Evolutionary conservation across 2,329 filamentous ascomycete species (phyloP), one percentile per base, ranked within the genome.

Genomic region (Neofusicoccum umdonicola): DNA sequence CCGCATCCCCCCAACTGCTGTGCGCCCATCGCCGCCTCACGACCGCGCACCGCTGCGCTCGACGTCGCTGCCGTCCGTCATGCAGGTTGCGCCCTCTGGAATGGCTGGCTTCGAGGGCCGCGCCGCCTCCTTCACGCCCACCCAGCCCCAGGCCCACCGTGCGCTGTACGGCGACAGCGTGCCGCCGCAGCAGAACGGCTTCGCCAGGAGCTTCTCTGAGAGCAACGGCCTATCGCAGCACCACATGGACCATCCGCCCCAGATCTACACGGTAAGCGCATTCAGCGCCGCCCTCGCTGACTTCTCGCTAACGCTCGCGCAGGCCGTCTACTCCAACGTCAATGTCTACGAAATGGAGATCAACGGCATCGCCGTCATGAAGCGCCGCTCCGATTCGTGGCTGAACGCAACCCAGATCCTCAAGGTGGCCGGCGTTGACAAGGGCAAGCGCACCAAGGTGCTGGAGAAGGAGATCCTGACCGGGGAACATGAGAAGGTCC

Each of bases 291-390:
- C 35, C 13, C 22, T 17, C 54, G 11, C 42, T 60, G 42, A 17
- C 31, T 31, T 47, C 11, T 15, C 56, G 22, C 58, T 62, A 4
- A 54, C 44, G 31, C n/a, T 44, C 37, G 51, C 63, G 69, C 67
- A 87, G 88, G 94, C 94, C 66, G 91, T 96, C 45, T 98, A 98
- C 77, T 98, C 94, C 7, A 93, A 93, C 69, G 92, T 98, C 51
- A 90, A 94, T 67, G 95, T 99, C 15, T 99, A 98, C 81, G 95
- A 99, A 79, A 97, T 98, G 93, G 93, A 97, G 77, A 91, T 98
- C 67, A 96, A 97, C 76, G 87, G 87, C 51, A 84, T 99, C 69
- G 92, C 93, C 27, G 93, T 98, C 58, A 99, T 99, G 95, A 92
- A 95, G 76, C 89, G 95, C 65, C 90, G 95, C 68, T 90, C 91